Evolutionary conservation across 345 rosid species (phyloP).

Genomic region (Syzygium jambos): DNA sequence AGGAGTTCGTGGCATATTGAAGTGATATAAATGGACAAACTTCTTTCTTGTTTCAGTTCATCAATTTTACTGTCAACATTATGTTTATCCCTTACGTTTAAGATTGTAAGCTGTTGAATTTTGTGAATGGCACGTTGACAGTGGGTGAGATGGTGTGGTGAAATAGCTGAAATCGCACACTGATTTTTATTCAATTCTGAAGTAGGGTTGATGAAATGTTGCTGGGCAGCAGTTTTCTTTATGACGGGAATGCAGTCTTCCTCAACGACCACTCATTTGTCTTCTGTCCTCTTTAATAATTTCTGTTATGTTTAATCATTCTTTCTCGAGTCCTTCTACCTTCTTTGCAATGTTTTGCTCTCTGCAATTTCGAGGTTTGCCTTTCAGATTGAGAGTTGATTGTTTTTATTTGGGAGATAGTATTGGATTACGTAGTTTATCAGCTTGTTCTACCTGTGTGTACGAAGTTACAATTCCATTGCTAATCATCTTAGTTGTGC

Average conservation of each 20-base stretch:
- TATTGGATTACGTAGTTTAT: not conserved
- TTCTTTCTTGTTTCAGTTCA: not conserved
- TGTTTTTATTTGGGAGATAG: not conserved
- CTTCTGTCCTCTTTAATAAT: not conserved
- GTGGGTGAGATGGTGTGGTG: not conserved
- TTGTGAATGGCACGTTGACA: not conserved
- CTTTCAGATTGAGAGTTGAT: not conserved
- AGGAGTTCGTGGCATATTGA: not conserved
- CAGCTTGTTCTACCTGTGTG: not conserved
- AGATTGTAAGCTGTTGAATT: not conserved
- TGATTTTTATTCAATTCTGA: not conserved
- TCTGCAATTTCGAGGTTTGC: not conserved
- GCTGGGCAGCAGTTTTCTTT: not conserved
- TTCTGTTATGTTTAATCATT: not conserved
- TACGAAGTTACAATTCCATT: not conserved
- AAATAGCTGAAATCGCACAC: not conserved
- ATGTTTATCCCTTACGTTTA: not conserved
- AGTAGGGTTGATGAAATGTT: not conserved
- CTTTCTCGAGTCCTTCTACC: not conserved
- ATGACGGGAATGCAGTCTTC: not conserved
- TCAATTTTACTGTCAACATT: not conserved
- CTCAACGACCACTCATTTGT: not conserved
- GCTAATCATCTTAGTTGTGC: not conserved
- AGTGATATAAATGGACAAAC: not conserved
- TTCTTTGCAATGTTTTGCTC: not conserved